Evolutionary conservation across 805 yeast species (phyloP), one percentile per base, ranked within the genome.

Genomic region (Yarrowia sp.): DNA sequence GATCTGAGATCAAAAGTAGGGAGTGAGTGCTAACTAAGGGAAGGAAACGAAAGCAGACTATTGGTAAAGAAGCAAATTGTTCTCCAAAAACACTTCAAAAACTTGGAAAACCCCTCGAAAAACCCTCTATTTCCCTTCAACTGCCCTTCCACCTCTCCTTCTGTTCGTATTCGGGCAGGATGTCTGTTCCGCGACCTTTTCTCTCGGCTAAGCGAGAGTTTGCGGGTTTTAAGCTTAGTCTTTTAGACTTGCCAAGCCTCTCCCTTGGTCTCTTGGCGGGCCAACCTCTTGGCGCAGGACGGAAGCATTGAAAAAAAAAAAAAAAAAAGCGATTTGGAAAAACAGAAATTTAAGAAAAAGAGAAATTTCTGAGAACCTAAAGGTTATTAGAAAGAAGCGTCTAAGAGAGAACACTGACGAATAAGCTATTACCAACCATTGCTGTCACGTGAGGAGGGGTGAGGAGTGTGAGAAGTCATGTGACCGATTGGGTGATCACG

Each of bases 161-260:
- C 43, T 46, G 35, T 38, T 38, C 59, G 59, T 53, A 53, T 53
- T 53, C 43, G 32, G 55, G 38, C 43, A 2, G 32, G 32, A 16
- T 4, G 8, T 53, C 32, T 53, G 15, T 40, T 14, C 45, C 45
- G 35, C 35, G 16, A 14, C 58, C 58, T 36, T 52, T 52, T 36
- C 58, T 52, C 58, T 53, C 59, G 59, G 59, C 59, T 53, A 53
- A 53, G 59, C 59, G 45, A 53, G 59, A 38, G 45, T 53, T 19
- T 22, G 45, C 42, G 45, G 35, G 45, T 5, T 38, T 38, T 19
- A 53, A 22, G 9, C 8, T 52, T 12, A 19, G 14, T 2, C 8
- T 12, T 53, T 5, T 38, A 38, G 9, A 38, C 10, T 38, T 22
- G 59, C 59, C 59, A 53, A 53, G 59, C 58, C 43, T 52, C 43